These are phyloP conservation scores for Beauveria australis DNA, from an alignment of 2,329 filamentous ascomycete genomes.

Conservation along the genomic window DNA sequence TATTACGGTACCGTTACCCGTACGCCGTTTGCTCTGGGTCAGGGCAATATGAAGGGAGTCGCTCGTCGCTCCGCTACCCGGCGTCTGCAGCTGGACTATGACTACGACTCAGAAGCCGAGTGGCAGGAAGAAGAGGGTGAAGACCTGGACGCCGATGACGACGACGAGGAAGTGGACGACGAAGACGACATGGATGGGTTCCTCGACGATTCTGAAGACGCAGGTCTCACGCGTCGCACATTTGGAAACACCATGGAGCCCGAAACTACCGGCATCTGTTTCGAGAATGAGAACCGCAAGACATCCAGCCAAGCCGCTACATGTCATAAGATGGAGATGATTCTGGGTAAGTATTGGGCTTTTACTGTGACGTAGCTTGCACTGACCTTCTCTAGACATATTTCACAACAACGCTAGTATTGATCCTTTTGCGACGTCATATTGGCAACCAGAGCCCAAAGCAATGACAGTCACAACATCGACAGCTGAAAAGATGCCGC, in stretches of 20 bases:
- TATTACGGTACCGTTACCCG: constrained; percentile 69
- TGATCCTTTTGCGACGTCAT: constrained; percentile 74
- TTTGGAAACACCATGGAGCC: constrained; percentile 67
- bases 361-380: background rate
- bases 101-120: constrained; percentile 79
- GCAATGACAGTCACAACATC: constrained; percentile 12
- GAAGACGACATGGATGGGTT: constrained; percentile 87
- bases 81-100: constrained; percentile 63
- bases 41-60: constrained; percentile 39
- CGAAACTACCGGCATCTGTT: constrained; percentile 72
- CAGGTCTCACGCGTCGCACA: constrained; percentile 44
- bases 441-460: constrained; percentile 56
- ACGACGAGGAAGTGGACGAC: constrained; percentile 61
- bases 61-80: constrained; percentile 46
- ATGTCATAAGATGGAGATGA: constrained; percentile 65
- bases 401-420: constrained; percentile 47
- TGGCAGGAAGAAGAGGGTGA: constrained; percentile 73
- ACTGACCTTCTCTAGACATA: constrained; percentile 13
- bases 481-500: constrained; percentile 21
- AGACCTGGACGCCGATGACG: constrained; percentile 59
- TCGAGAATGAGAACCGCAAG: constrained; percentile 53
- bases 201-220: constrained; percentile 76
- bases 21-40: constrained; percentile 37
- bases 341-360: constrained; percentile 50
- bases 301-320: constrained; percentile 42